phyloP scores from a whole-genome alignment of 192 early-diverging fungal genomes.

The Coemansia sp. region DNA sequence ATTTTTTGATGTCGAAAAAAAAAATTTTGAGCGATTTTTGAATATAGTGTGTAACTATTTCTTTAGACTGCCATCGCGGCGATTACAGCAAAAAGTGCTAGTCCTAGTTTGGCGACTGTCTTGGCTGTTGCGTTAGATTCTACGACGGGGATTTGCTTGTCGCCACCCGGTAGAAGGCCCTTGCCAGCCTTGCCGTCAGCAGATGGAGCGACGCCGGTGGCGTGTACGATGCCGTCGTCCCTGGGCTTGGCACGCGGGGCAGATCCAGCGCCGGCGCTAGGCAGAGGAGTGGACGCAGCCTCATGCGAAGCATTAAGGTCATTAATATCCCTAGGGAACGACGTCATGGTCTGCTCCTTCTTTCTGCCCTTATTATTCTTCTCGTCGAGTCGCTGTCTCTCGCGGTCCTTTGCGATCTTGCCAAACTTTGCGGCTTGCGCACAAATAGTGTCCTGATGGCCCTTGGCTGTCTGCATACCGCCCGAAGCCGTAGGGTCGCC shows the following conservation, averaged over 20 bases:
- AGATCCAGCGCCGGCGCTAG: not conserved
- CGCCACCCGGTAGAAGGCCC: slow-evolving; percentile 8
- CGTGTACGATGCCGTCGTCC: not conserved
- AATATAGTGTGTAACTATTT: not conserved
- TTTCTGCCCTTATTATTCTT: slow-evolving; percentile 39
- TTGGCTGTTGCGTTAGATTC: slow-evolving; percentile 2
- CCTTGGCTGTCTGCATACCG: slow-evolving; percentile 45
- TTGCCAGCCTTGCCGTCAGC: slow-evolving; percentile 5
- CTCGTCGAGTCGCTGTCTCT: slow-evolving; percentile 35
- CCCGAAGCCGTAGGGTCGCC: slow-evolving; percentile 39
- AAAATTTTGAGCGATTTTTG: not conserved
- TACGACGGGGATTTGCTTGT: slow-evolving; percentile 12
- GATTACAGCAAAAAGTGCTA: not conserved
- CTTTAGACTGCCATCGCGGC: not conserved
- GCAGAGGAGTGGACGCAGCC: not conserved
- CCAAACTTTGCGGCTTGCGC: slow-evolving; percentile 55
- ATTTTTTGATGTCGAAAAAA: not conserved
- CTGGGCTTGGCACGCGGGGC: not conserved
- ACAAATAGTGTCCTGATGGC: slow-evolving; percentile 39
- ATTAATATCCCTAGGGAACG: slow-evolving; percentile 29
- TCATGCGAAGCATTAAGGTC: slow-evolving; percentile 40
- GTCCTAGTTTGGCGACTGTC: not conserved
- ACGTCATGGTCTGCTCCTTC: slow-evolving; percentile 14
- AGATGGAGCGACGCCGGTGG: not conserved
- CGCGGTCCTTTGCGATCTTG: slow-evolving; percentile 50